Percentiles rank a stretch among this genome's conserved stretches.
Evolutionary conservation across 1,284 basidiomycete species (phyloP).

Genomic region (Coniophora puteana): DNA sequence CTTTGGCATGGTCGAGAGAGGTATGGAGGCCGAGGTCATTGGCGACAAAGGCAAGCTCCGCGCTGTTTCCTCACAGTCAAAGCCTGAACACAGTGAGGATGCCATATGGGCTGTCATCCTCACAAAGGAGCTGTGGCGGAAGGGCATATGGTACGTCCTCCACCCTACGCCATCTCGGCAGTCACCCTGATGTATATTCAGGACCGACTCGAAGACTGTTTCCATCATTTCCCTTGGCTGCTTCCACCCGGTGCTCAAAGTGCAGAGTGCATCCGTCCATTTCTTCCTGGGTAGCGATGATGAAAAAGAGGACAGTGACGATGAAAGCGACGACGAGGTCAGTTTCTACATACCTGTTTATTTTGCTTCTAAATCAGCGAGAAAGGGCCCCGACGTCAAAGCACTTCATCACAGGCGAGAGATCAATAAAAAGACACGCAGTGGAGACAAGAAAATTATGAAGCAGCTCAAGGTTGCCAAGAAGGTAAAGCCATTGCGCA

Average conservation of each 20-base stretch:
- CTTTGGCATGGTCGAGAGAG: constrained; percentile 93
- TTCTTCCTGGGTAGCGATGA: constrained; percentile 92
- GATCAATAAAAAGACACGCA: constrained; percentile 87
- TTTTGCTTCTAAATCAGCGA: constrained; percentile 3
- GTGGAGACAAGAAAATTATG: constrained; percentile 74
- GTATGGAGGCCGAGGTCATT: constrained; percentile 76
- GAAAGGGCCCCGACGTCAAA: constrained; percentile 62
- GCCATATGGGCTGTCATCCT: constrained; percentile 98
- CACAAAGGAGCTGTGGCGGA: constrained; percentile 93
- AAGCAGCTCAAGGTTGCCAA: constrained; percentile 69
- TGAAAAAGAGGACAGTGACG: constrained; percentile 66
- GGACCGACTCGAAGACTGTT: constrained; percentile 92
- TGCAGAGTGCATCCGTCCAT: constrained; percentile 94
- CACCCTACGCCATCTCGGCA: background rate
- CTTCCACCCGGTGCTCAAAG: constrained; percentile 92
- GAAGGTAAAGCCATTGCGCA: constrained; percentile 45
- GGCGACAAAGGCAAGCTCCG: constrained; percentile 79
- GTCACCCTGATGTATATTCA: constrained; percentile 24
- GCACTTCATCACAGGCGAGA: constrained; percentile 78
- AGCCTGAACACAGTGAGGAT: constrained; percentile 66
- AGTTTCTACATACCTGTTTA: constrained; percentile 10
- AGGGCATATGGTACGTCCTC: constrained; percentile 77
- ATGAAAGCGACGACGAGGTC: constrained; percentile 70
- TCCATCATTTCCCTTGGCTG: constrained; percentile 91
- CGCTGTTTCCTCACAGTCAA: constrained; percentile 36